phyloP scores from a whole-genome alignment of 116 monocot species.

The Dioscorea cayenensis region DNA sequence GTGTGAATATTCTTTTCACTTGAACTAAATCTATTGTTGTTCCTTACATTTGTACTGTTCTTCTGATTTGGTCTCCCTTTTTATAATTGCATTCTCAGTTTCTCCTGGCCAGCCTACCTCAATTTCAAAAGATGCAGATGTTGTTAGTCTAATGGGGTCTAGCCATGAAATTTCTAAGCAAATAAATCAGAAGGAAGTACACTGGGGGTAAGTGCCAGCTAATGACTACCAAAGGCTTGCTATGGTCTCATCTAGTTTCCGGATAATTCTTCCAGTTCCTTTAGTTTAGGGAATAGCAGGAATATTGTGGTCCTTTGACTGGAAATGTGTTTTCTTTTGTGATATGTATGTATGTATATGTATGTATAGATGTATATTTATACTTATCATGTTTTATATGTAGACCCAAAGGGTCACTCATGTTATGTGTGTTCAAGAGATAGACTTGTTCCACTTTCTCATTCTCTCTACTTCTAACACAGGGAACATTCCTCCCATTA shows the following conservation, averaged over 20 bases:
- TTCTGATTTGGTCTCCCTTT: background rate
- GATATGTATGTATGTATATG: no score
- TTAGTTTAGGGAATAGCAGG: no score
- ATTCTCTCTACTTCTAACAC: no score
- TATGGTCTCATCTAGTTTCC: background rate
- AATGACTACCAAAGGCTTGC: background rate
- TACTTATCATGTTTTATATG: no score
- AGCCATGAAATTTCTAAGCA: conserved; percentile 76
- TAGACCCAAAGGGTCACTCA: no score
- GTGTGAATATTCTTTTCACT: background rate
- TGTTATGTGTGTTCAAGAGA: no score
- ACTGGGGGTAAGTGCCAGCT: conserved; percentile 67
- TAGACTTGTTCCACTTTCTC: no score
- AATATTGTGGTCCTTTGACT: no score
- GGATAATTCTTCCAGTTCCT: no score
- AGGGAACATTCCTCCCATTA: no score
- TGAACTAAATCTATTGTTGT: background rate
- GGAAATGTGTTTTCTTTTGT: no score
- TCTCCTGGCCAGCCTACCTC: conserved; percentile 73
- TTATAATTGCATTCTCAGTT: conserved; percentile 48
- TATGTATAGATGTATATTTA: no score
- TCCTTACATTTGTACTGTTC: background rate
- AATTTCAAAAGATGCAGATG: conserved; percentile 76
- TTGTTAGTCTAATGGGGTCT: conserved; percentile 57
- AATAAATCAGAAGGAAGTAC: conserved; percentile 96